Evolutionary conservation across 225 moss, liverwort and hornwort genomes (phyloP), one percentile per base, ranked within the genome.

Genomic region (Sphagnum contortum): DNA sequence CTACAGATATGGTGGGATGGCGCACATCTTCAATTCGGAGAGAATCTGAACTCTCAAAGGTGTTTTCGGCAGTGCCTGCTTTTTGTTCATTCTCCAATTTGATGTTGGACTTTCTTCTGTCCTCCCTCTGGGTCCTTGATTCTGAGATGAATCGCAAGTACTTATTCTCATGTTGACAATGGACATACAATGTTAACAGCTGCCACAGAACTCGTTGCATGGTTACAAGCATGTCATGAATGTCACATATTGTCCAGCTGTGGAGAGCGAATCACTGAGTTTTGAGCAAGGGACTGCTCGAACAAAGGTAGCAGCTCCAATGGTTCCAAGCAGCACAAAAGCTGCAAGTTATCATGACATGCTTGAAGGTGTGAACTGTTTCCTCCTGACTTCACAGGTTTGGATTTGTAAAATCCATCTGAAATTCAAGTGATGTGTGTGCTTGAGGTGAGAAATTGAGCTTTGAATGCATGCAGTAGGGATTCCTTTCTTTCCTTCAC

Each of bases 141-240:
- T 3, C 12, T 66, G 6, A 55, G 5, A 66, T n/a, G 52, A 46
- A 14, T 68, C 1, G 13, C 48, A 44, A 8, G 4, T 14, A 7
- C 29, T n/a, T 45, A 3, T 55, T 5, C 12, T 67, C 2, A 9
- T 47, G 48, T 3, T 61, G 3, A 2, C 5, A 9, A 66, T 29
- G 29, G 29, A 29, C 29, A 29, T 29, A 29, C 29, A 59, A 51
- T 8, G 59, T 46, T 68, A 76, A 69, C 79, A 96, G 95, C 78
- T 87, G 61, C 88, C 87, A 48, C 79, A 84, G 12, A 72, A 50
- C 62, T 88, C 92, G 50, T 67, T 87, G 57, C 64, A 87, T 54
- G 88, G 90, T 50, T 96, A 96, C 73, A 82, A 87, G 74, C 95
- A 96, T 71, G 87, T 96, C 9, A 90, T 85, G 10, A 83, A 87